Evolutionary conservation across 2,329 filamentous ascomycete genomes (phyloP).

Genomic region (Drechslerella stenobrocha): DNA sequence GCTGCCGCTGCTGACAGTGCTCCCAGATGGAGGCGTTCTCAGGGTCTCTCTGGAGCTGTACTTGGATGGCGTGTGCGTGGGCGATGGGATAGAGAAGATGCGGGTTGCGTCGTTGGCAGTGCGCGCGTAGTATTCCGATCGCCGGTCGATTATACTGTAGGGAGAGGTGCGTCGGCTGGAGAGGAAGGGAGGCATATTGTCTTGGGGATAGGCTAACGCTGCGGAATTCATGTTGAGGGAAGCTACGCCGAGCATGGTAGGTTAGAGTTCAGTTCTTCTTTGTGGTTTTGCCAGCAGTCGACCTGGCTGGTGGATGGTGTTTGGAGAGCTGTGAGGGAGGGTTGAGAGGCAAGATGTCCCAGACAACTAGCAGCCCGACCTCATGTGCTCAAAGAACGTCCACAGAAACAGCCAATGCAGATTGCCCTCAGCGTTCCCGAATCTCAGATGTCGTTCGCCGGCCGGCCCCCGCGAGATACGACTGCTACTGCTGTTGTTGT

Average conservation of each 20-base stretch:
- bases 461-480: too few relatives aligned
- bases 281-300: not conserved
- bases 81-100: constrained; percentile 34
- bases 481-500: too few relatives aligned
- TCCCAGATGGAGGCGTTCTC: constrained; percentile 30
- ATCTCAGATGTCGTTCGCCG: too few relatives aligned
- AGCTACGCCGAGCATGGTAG: constrained; percentile 33
- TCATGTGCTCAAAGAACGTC: too few relatives aligned
- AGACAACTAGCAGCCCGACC: not conserved
- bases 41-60: constrained; percentile 35
- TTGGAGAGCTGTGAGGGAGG: too few relatives aligned
- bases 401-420: not conserved
- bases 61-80: constrained; percentile 27
- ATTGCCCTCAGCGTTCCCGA: not conserved
- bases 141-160: constrained; percentile 27
- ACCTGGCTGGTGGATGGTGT: not conserved
- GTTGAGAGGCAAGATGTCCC: too few relatives aligned
- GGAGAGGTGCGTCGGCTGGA: constrained; percentile 33
- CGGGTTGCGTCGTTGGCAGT: constrained; percentile 33
- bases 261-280: not conserved
- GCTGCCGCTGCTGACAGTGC: constrained; percentile 13
- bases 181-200: constrained; percentile 35
- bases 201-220: constrained; percentile 35
- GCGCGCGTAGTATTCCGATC: constrained; percentile 36
- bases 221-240: constrained; percentile 40